Base-by-base conservation (phyloP, 2,329 filamentous ascomycete species). In the Thermothelomyces thermophilus region DNA sequence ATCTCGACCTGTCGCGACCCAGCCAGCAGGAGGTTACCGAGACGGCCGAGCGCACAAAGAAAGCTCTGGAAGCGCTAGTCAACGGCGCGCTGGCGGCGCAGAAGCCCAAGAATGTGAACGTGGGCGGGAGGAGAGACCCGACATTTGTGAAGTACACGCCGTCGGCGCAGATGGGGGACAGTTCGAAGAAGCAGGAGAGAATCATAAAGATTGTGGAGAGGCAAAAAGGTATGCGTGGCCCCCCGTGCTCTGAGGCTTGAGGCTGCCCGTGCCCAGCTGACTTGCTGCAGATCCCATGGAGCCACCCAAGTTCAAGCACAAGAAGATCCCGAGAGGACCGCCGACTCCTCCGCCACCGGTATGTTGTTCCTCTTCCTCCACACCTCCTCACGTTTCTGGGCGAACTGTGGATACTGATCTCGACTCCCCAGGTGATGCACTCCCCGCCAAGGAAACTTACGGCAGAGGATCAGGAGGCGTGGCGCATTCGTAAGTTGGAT, bases 171-270 rank as follows among this genome's bases (percentile, higher is more conserved):
- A 96, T 98, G 89, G 93, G 93, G 11, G 88, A 81, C 62, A 75
- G 90, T 66, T 82, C 80, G 34, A 85, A 84, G 68, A 95, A 95
- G 71, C 88, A 90, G 62, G 90, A 97, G 62, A 84, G 93, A 13
- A 95, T 98, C 58, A 94, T 98, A 81, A 97, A 97, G 74, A 97
- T 98, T 69, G 89, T 96, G 33, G 89, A 96, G 67, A 79, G 89
- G 49, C 91, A 97, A 67, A 79, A 85, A 59, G 56, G 56, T 58
- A 48, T 49, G 53, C 46, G 16, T 26, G 17, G 11, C 5, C 16
- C 13, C 3, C 14, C 16, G 2, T 19, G 19, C 13, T 3, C 2
- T 16, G 10, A 36, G 13, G 6, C 41, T n/a, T 2, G 30, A 31
- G 9, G 14, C 9, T 14, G 14, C 9, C 24, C 9, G 19, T 5